These are phyloP conservation scores for Hevea brasiliensis DNA, from an alignment of 345 rosid genomes.

Conservation along the genomic window DNA sequence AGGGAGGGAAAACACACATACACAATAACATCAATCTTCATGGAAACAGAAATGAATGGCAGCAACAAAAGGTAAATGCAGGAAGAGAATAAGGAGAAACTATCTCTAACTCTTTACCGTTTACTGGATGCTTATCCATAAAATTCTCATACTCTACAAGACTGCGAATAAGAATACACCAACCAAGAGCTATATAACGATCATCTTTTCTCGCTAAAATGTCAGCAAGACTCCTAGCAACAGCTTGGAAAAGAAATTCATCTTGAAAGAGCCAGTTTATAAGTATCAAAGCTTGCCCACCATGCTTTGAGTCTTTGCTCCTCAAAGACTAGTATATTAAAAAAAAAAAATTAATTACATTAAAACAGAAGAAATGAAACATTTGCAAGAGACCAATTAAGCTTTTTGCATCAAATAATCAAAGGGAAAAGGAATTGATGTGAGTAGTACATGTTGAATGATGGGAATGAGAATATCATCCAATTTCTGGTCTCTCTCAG, in stretches of 20 bases:
- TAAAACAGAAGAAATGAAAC: background rate
- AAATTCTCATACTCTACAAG: conserved; percentile 55
- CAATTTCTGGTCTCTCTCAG: conserved; percentile 43
- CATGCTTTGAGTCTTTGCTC: conserved; percentile 51
- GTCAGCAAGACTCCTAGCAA: conserved; percentile 45
- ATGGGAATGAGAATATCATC: conserved; percentile 72
- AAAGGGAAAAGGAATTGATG: background rate
- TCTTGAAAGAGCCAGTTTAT: conserved; percentile 73
- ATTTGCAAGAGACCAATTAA: background rate
- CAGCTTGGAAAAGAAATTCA: conserved; percentile 51
- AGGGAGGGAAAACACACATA: background rate
- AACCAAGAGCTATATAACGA: conserved; percentile 64
- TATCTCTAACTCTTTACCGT: conserved; percentile 43
- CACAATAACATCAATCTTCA: conserved; percentile 11
- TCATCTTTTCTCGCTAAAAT: conserved; percentile 63
- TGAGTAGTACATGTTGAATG: conserved; percentile 54
- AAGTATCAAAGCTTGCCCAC: conserved; percentile 54
- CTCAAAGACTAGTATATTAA: conserved; percentile 45
- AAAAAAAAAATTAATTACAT: background rate
- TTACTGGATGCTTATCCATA: conserved; percentile 42
- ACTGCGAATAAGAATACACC: conserved; percentile 73
- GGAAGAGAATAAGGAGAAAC: background rate
- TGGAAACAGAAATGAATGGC: background rate
- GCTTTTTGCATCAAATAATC: background rate
- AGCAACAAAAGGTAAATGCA: background rate